Evolutionary conservation across 2,329 filamentous ascomycete genomes (phyloP).

Genomic region (Mycosphaerelloides madeirae): DNA sequence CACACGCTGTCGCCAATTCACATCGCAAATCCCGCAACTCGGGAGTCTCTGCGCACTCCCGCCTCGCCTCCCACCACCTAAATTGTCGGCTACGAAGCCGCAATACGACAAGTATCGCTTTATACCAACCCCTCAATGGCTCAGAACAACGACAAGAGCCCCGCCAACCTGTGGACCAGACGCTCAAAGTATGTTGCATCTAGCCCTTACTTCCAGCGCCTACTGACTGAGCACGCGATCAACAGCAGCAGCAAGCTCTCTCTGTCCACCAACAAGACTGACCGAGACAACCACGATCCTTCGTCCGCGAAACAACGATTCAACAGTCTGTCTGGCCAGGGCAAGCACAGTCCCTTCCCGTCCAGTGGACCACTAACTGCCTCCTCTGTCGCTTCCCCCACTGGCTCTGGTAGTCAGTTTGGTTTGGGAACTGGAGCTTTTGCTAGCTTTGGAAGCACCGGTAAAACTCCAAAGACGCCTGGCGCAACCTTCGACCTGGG

Average conservation of each 20-base stretch:
- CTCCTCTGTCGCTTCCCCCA: constrained; percentile 65
- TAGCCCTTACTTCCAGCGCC: constrained; percentile 9
- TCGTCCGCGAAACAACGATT: constrained; percentile 63
- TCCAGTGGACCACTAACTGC: constrained; percentile 65
- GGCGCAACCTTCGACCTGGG: constrained; percentile 75
- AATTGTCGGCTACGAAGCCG: constrained; percentile 1
- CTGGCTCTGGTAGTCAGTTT: constrained; percentile 73
- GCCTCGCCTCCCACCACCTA: constrained; percentile 9
- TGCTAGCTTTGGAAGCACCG: constrained; percentile 72
- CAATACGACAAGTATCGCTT: not conserved
- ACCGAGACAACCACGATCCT: constrained; percentile 51
- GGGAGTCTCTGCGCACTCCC: constrained; percentile 7
- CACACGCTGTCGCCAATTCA: not conserved
- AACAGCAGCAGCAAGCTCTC: constrained; percentile 82
- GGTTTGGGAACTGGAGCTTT: constrained; percentile 93
- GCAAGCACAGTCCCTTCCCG: constrained; percentile 74
- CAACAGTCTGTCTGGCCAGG: constrained; percentile 65
- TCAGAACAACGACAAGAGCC: constrained; percentile 33
- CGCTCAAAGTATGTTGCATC: constrained; percentile 67
- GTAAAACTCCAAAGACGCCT: constrained; percentile 73
- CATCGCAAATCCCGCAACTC: constrained; percentile 5
- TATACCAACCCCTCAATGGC: constrained; percentile 22
- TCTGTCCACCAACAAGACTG: constrained; percentile 66
- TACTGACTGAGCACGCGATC: constrained; percentile 26
- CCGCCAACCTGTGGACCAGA: constrained; percentile 62